phyloP scores from a whole-genome alignment of 2,329 filamentous ascomycete species.

The Elsinoe necatrix region DNA sequence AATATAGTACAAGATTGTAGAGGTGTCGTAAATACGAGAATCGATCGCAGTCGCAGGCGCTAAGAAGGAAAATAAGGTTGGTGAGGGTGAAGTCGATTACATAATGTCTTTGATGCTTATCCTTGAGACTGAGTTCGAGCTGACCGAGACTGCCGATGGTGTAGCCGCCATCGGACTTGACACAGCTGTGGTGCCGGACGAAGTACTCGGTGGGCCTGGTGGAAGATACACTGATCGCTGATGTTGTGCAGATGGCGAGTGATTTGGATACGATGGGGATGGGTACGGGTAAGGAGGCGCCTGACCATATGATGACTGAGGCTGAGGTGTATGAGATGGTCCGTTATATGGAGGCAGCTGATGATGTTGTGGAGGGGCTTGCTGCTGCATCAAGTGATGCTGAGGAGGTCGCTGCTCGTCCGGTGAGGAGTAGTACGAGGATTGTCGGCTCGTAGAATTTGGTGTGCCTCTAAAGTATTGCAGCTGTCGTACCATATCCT shows the following conservation, averaged over 20 bases:
- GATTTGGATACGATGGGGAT: slow-evolving; percentile 16
- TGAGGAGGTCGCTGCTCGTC: slow-evolving; percentile 21
- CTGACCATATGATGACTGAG: neutral
- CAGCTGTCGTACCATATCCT: slow-evolving; percentile 53
- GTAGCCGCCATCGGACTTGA: slow-evolving; percentile 8
- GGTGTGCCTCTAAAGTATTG: slow-evolving; percentile 35
- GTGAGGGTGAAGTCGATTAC: slow-evolving; percentile 18
- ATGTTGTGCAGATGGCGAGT: slow-evolving; percentile 19
- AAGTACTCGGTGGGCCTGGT: slow-evolving; percentile 13
- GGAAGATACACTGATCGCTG: slow-evolving; percentile 14
- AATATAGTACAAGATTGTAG: neutral
- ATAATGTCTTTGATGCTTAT: slow-evolving; percentile 34
- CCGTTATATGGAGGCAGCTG: slow-evolving; percentile 17
- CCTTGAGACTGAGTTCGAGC: slow-evolving; percentile 18
- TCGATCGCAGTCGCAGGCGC: neutral
- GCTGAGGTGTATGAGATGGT: slow-evolving; percentile 2
- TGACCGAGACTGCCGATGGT: neutral
- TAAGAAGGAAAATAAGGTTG: neutral
- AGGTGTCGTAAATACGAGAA: neutral
- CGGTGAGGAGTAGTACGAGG: slow-evolving; percentile 13
- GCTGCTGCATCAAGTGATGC: slow-evolving; percentile 19
- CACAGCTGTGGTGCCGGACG: slow-evolving; percentile 13
- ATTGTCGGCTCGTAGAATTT: slow-evolving; percentile 18
- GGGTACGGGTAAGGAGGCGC: slow-evolving; percentile 4
- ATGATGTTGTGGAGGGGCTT: slow-evolving; percentile 14